Evolutionary conservation across 306 rosid species (phyloP), one percentile per base, ranked within the genome.

Genomic region (Potentilla sterilis): DNA sequence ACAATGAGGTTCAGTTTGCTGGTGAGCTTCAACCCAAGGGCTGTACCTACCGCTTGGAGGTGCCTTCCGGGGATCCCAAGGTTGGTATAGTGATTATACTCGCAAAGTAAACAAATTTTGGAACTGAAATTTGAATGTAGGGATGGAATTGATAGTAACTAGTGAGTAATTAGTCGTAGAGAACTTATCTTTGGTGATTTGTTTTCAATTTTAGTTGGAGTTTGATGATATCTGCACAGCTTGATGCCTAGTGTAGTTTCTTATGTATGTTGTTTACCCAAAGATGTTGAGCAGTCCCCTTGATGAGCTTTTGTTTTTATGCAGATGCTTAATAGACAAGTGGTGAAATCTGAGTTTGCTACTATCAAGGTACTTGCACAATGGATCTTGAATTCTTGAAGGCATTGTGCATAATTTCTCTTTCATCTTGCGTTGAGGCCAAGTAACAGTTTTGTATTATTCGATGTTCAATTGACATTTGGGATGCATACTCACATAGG

Each of bases 1-100:
- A 92, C 76, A 95, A 92, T 73, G 97, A 95, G 76, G 97, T 92
- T 32, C 98, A 95, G 92, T 95, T 95, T 88, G 98, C 98, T 7
- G 98, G 98, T 9, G 97, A 95, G 82, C 86, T 95, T 70, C 98
- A 92, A 81, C 90, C 87, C 0, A 91, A 95, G 40, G 98, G 98
- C 37, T 92, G 98, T 79, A 79, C 83, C 82, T 95, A 90, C 83
- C 21, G 71, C 52, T 70, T 95, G 83, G 76, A 79, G 87, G 87
- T 95, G 67, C 89, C 88, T 68, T 78, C 86, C 0, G 91, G 89
- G 22, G 81, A 90, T 78, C 91, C 41, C 3, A 89, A 90, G 97
- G 98, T 95, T 64, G 75, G 77, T 52, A 28, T 28, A 28, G 28
- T 28, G 28, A 62, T 72, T 44, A 7, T 22, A 11, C 49, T 71